Conservation (phyloP, 176 grass and related monocot genomes). For the Zea mays region DNA sequence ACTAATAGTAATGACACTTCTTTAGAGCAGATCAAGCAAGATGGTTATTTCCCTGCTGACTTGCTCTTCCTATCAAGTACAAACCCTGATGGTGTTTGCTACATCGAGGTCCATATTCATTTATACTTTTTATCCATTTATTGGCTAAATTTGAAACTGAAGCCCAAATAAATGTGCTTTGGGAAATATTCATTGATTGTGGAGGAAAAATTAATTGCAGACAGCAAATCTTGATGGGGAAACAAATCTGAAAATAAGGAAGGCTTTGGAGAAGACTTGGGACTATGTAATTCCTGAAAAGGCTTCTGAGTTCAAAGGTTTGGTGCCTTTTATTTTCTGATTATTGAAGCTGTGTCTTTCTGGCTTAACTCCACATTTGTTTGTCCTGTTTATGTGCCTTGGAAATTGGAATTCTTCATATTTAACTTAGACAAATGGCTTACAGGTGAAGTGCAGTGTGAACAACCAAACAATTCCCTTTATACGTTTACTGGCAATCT, state of each 20-base stretch:
- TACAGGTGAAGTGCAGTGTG: slow-evolving; percentile 95
- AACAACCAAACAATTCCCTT: slow-evolving; percentile 98
- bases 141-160: slow-evolving; percentile 26
- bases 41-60: slow-evolving; percentile 91
- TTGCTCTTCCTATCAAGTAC: slow-evolving; percentile 96
- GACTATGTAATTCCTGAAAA: slow-evolving; percentile 75
- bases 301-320: slow-evolving; percentile 95
- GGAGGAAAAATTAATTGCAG: slow-evolving; percentile 44
- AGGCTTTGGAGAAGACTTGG: slow-evolving; percentile 97
- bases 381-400: slow-evolving; percentile 15
- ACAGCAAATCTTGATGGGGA: slow-evolving; percentile 99
- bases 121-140: too few species aligned
- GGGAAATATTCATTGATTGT: neutral
- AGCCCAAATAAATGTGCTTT: neutral
- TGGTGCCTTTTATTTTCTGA: slow-evolving; percentile 25
- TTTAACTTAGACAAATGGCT: slow-evolving; percentile 12
- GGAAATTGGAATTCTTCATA: neutral
- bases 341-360: slow-evolving; percentile 24
- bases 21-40: slow-evolving; percentile 98
- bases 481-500: slow-evolving; percentile 98
- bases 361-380: slow-evolving; percentile 20
- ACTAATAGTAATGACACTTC: slow-evolving; percentile 47
- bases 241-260: slow-evolving; percentile 99
- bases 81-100: slow-evolving; percentile 97
- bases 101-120: slow-evolving; percentile 78